Evolutionary conservation across 2,329 filamentous ascomycete species (phyloP).

Genomic region (Elsinoe fawcettii): DNA sequence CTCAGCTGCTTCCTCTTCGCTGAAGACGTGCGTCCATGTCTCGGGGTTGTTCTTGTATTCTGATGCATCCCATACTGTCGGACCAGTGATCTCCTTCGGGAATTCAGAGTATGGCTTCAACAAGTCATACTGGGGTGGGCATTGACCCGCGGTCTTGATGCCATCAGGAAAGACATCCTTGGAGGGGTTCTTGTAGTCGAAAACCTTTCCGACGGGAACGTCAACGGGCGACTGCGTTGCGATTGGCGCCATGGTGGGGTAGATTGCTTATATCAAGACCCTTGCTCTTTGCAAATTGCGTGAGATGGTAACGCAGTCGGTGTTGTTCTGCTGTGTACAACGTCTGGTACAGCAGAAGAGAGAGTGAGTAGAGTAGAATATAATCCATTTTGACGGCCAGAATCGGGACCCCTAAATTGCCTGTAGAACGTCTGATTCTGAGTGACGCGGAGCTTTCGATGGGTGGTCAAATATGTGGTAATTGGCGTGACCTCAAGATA

Average conservation of each 20-base stretch:
- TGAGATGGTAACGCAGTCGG: conserved; percentile 16
- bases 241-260: conserved; percentile 18
- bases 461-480: conserved; percentile 14
- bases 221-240: conserved; percentile 19
- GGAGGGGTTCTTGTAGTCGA: conserved; percentile 27
- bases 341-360: conserved; percentile 20
- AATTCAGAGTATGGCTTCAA: conserved; percentile 63
- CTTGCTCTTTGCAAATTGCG: conserved; percentile 18
- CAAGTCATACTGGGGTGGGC: conserved; percentile 57
- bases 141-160: conserved; percentile 63
- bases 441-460: neutral
- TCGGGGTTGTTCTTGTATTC: conserved; percentile 57
- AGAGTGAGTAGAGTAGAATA: conserved; percentile 21
- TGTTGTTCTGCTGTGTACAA: conserved; percentile 19
- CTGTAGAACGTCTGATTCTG: neutral
- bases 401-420: conserved; percentile 3
- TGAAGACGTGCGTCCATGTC: conserved; percentile 66
- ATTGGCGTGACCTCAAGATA: conserved; percentile 14
- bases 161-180: conserved; percentile 54
- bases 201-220: conserved; percentile 16
- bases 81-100: conserved; percentile 61
- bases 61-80: conserved; percentile 63
- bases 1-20: conserved; percentile 57
- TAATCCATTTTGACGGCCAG: conserved; percentile 18
- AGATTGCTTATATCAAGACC: conserved; percentile 17